Percentiles rank a stretch among this genome's conserved stretches.
phyloP scores from a whole-genome alignment of 2,329 filamentous ascomycete species.

The Penicillium paneum region DNA sequence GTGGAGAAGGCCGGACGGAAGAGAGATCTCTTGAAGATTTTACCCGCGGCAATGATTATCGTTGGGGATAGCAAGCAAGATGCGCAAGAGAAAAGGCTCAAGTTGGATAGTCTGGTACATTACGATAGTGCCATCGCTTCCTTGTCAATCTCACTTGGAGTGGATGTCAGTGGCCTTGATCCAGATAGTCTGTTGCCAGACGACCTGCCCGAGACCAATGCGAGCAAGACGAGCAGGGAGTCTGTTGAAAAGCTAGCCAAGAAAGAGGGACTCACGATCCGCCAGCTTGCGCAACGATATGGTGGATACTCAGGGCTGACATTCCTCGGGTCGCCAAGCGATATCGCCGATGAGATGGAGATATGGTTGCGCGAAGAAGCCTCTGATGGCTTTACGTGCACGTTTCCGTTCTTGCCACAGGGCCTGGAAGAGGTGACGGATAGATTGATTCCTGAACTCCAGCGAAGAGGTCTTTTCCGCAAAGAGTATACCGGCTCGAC shows the following conservation, averaged over 20 bases:
- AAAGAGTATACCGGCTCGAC: constrained; percentile 53
- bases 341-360: constrained; percentile 51
- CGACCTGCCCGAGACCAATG: constrained; percentile 54
- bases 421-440: constrained; percentile 51
- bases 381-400: constrained; percentile 53
- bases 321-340: constrained; percentile 51
- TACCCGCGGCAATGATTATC: constrained; percentile 52
- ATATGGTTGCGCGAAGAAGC: constrained; percentile 49
- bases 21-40: constrained; percentile 49
- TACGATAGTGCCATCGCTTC: constrained; percentile 56
- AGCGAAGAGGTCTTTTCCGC: constrained; percentile 52
- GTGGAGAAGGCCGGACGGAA: constrained; percentile 47
- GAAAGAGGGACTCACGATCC: constrained; percentile 48
- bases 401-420: constrained; percentile 51
- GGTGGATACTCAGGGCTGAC: constrained; percentile 52
- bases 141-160: constrained; percentile 49
- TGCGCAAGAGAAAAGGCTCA: constrained; percentile 48
- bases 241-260: constrained; percentile 46
- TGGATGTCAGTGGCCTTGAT: constrained; percentile 49
- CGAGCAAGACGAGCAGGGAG: constrained; percentile 51
- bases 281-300: constrained; percentile 51
- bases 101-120: constrained; percentile 52
- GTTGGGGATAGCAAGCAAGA: constrained; percentile 51
- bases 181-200: constrained; percentile 50
- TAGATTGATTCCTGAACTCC: constrained; percentile 50